Percentiles rank a stretch among this genome's conserved stretches.
Evolutionary conservation across 2,329 filamentous ascomycete species (phyloP).

Genomic region (Microdochium bolleyi): DNA sequence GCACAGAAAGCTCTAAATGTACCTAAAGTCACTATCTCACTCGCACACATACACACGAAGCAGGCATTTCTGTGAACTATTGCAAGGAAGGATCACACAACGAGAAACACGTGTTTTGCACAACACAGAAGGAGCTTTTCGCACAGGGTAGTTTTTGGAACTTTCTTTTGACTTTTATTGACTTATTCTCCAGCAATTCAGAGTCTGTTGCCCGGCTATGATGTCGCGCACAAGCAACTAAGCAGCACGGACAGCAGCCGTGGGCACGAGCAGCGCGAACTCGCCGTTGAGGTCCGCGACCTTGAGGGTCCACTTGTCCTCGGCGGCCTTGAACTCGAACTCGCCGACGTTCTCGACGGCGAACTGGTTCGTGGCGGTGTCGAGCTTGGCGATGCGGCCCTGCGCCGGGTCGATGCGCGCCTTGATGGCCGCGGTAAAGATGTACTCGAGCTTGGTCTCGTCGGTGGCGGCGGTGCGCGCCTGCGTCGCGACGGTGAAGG

Average conservation of each 20-base stretch:
- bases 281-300: slow-evolving; percentile 8
- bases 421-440: slow-evolving; percentile 5
- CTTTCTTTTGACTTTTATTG: neutral
- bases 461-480: slow-evolving; percentile 2
- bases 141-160: neutral
- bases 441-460: slow-evolving; percentile 8
- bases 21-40: too few relatives aligned
- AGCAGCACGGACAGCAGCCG: neutral
- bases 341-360: slow-evolving; percentile 6
- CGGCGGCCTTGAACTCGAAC: slow-evolving; percentile 9
- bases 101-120: neutral
- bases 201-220: too few relatives aligned
- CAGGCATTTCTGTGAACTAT: too few relatives aligned
- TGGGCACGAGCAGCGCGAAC: slow-evolving; percentile 5
- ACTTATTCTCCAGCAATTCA: too few relatives aligned
- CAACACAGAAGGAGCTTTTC: neutral
- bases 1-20: too few relatives aligned
- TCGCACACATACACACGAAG: too few relatives aligned
- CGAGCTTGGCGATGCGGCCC: slow-evolving; percentile 4
- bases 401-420: slow-evolving; percentile 4
- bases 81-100: neutral
- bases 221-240: too few relatives aligned
- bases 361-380: slow-evolving; percentile 5
- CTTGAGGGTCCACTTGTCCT: slow-evolving; percentile 7
- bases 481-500: slow-evolving; percentile 4